These are phyloP conservation scores for Boletus reticulatus DNA, from an alignment of 768 basidiomycete genomes.

Conservation along the genomic window DNA sequence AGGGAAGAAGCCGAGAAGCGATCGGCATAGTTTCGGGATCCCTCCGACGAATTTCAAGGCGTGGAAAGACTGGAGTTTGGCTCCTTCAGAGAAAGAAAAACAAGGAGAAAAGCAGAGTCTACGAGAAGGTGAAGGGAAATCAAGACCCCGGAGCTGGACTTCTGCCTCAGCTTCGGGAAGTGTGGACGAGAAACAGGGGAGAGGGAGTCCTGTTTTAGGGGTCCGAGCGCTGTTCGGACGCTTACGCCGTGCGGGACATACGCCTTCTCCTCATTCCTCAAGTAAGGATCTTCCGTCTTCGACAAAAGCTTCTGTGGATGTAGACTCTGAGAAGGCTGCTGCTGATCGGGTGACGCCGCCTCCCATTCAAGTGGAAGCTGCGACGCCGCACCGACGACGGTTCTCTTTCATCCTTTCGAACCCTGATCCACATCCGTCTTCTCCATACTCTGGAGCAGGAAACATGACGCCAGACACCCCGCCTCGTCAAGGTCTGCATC, in stretches of 20 bases:
- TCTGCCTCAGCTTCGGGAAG: slow-evolving; percentile 19
- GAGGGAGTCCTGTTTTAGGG: slow-evolving; percentile 20
- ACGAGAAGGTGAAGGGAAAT: slow-evolving; percentile 13
- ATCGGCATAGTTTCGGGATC: slow-evolving; percentile 17
- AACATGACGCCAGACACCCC: not conserved
- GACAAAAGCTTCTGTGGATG: slow-evolving; percentile 4
- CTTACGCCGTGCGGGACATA: slow-evolving; percentile 24
- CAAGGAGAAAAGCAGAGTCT: slow-evolving; percentile 9
- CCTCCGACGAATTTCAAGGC: slow-evolving; percentile 28
- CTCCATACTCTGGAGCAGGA: slow-evolving; percentile 13
- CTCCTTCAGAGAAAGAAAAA: slow-evolving; percentile 18
- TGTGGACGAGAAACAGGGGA: slow-evolving; percentile 21
- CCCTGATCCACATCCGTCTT: slow-evolving; percentile 26
- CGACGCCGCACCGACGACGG: slow-evolving; percentile 19
- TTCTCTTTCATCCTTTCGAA: slow-evolving; percentile 33
- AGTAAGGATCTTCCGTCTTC: slow-evolving; percentile 19
- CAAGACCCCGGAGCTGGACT: slow-evolving; percentile 12
- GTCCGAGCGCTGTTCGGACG: slow-evolving; percentile 29
- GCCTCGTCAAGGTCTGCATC: not conserved
- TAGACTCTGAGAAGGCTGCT: slow-evolving; percentile 13
- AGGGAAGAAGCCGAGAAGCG: slow-evolving; percentile 9
- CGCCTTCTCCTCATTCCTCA: slow-evolving; percentile 29
- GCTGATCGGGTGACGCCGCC: slow-evolving; percentile 11
- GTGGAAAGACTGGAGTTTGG: slow-evolving; percentile 23
- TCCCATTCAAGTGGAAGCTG: slow-evolving; percentile 11